Evolutionary conservation across 1,284 basidiomycete species (phyloP).

Genomic region (Thecaphora frezii): DNA sequence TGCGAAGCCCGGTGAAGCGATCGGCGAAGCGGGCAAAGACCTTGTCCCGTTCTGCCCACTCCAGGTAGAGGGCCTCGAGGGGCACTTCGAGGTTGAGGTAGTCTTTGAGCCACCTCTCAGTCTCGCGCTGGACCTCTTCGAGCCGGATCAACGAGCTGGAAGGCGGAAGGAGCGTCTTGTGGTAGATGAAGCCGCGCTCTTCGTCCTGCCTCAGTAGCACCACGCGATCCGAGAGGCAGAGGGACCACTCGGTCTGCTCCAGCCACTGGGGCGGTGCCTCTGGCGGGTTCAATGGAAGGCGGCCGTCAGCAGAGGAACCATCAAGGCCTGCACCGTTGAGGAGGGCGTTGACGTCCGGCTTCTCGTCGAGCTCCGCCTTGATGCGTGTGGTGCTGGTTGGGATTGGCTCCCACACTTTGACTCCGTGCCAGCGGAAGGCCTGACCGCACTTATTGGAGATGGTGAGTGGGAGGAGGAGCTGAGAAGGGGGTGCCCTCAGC

Average conservation of each 20-base stretch:
- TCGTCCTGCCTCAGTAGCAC: slow-evolving; percentile 53
- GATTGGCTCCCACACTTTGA: slow-evolving; percentile 34
- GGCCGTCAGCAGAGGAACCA: background rate
- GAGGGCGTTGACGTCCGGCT: background rate
- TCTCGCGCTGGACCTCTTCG: slow-evolving; percentile 57
- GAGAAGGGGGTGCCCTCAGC: slow-evolving; percentile 21
- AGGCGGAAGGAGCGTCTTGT: slow-evolving; percentile 36
- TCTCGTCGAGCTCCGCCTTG: slow-evolving; percentile 4
- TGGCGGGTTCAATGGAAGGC: background rate
- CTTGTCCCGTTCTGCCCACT: slow-evolving; percentile 75
- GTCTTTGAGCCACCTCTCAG: slow-evolving; percentile 74
- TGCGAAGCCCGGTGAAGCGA: slow-evolving; percentile 67
- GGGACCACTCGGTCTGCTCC: slow-evolving; percentile 50
- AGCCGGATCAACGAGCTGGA: background rate
- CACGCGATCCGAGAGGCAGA: slow-evolving; percentile 54
- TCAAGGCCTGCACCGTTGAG: background rate
- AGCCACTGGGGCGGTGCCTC: too few species aligned
- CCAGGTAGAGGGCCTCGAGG: slow-evolving; percentile 71
- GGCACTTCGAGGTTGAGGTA: slow-evolving; percentile 88
- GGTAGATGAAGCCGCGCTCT: slow-evolving; percentile 39
- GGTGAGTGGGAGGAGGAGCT: slow-evolving; percentile 49
- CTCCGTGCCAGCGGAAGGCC: slow-evolving; percentile 53
- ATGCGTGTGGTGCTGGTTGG: background rate
- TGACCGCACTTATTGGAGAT: slow-evolving; percentile 57
- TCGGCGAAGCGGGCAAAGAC: slow-evolving; percentile 71